Conservation (phyloP, 169 alveolate genomes). For the Cryptosporidium muris region DNA sequence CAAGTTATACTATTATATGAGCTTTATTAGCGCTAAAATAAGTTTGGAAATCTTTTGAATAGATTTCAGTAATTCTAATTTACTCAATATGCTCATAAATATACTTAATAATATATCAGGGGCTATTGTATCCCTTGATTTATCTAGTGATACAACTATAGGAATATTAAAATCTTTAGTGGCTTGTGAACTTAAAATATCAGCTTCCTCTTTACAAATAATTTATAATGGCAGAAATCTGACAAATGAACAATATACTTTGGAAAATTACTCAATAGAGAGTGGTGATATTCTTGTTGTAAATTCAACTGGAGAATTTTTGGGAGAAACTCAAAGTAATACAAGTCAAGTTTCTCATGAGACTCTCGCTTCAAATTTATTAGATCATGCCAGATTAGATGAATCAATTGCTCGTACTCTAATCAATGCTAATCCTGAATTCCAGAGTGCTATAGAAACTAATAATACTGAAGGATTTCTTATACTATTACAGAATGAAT, state of each 20-base stretch:
- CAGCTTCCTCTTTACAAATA: not conserved
- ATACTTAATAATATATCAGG: conserved; percentile 5
- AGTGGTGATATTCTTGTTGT: not conserved
- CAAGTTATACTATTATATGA: no score
- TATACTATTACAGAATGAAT: not conserved
- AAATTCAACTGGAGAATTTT: not conserved
- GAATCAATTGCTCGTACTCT: conserved; percentile 7
- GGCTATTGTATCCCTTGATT: conserved; percentile 25
- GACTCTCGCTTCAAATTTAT: not conserved
- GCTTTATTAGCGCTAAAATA: no score
- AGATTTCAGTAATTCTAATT: no score
- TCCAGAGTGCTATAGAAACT: conserved; percentile 40
- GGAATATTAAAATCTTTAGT: conserved; percentile 34
- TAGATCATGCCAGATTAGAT: not conserved
- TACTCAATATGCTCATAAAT: conserved; percentile 14
- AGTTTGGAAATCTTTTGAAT: no score
- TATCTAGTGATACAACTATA: conserved; percentile 43
- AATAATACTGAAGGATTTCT: conserved; percentile 21
- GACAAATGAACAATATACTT: conserved; percentile 1
- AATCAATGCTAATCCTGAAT: conserved; percentile 14
- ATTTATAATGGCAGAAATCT: conserved; percentile 16
- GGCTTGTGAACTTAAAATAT: conserved; percentile 16
- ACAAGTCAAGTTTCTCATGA: not conserved
- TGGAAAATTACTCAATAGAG: no score
- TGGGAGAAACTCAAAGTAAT: not conserved